Conservation (phyloP, 495 filamentous ascomycete genomes). For the Podospora tetraspora region DNA sequence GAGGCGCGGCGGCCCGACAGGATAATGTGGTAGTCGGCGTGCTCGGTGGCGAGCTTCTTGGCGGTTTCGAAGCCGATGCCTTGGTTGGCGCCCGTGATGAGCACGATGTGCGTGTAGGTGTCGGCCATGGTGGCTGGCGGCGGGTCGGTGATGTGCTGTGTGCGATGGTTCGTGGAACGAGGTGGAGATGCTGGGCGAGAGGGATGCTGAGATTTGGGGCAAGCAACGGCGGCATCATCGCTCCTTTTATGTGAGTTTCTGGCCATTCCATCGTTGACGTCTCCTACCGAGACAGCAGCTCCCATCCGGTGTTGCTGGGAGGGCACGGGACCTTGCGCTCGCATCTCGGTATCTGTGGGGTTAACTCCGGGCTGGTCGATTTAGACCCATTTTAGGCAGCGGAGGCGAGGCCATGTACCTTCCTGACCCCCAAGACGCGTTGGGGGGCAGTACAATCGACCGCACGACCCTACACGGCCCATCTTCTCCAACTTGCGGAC, state of each 20-base stretch:
- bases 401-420: too few relatives aligned
- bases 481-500: too few relatives aligned
- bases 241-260: background rate
- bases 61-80: constrained; percentile 44
- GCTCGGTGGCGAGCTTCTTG: constrained; percentile 33
- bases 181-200: background rate
- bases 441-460: too few relatives aligned
- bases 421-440: too few relatives aligned
- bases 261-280: background rate
- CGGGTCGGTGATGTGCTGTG: too few relatives aligned
- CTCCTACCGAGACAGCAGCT: too few relatives aligned
- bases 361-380: background rate
- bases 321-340: background rate
- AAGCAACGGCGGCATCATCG: background rate
- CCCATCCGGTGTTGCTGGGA: background rate
- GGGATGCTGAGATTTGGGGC: background rate
- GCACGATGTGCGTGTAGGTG: constrained; percentile 28
- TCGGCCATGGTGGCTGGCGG: too few relatives aligned
- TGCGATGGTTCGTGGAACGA: too few relatives aligned
- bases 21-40: constrained; percentile 37
- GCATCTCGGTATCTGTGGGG: background rate
- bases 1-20: constrained; percentile 27
- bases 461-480: too few relatives aligned
- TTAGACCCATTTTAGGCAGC: too few relatives aligned
- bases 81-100: constrained; percentile 47